phyloP scores from a whole-genome alignment of 257 asterid genomes.

The Paraleonurus japonicus region DNA sequence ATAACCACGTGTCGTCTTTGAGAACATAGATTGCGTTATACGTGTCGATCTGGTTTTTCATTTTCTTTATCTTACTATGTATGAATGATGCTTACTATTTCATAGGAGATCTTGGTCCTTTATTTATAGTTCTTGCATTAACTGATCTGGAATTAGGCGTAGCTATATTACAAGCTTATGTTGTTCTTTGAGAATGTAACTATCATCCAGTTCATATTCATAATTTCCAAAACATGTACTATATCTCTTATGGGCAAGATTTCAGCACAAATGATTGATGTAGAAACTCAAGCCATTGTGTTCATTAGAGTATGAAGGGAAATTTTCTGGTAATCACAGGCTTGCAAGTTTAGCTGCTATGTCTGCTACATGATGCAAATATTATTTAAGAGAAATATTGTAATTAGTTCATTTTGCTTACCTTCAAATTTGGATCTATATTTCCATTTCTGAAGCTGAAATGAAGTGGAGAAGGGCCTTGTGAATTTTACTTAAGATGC shows the following conservation, averaged over 20 bases:
- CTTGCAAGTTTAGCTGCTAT: neutral
- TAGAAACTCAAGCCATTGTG: neutral
- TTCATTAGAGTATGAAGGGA: neutral
- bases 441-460: slow-evolving; percentile 10
- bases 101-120: too few species aligned
- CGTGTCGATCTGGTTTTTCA: neutral
- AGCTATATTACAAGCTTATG: too few species aligned
- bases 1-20: neutral
- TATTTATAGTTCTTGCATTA: too few species aligned
- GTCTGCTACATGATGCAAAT: neutral
- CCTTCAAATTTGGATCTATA: neutral
- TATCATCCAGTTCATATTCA: too few species aligned
- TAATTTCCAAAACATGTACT: neutral
- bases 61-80: neutral
- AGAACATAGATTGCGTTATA: neutral
- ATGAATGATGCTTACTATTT: too few species aligned
- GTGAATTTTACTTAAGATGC: neutral
- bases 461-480: slow-evolving; percentile 8
- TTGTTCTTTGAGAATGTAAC: too few species aligned
- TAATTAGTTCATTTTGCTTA: neutral
- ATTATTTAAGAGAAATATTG: neutral
- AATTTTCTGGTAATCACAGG: neutral
- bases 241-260: neutral
- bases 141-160: too few species aligned
- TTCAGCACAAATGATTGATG: slow-evolving; percentile 11